These are phyloP conservation scores for Leccinum truebloodii DNA, from an alignment of 768 basidiomycete species.

Conservation along the genomic window DNA sequence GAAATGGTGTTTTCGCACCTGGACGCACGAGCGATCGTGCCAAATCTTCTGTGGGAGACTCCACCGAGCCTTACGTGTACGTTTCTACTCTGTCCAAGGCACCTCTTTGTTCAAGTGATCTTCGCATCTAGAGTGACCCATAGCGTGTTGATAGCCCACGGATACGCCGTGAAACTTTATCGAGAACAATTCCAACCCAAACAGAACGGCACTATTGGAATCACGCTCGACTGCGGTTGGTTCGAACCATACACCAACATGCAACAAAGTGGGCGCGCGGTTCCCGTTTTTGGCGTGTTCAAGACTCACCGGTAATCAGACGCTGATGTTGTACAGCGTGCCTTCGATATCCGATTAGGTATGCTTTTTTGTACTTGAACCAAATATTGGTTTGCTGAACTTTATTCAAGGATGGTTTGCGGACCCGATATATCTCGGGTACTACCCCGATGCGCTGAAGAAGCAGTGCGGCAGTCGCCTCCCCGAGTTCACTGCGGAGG, in stretches of 20 bases:
- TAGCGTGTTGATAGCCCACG: slow-evolving; percentile 69
- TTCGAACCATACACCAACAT: slow-evolving; percentile 69
- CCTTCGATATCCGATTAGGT: slow-evolving; percentile 78
- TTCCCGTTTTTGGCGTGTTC: neutral
- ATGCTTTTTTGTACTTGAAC: slow-evolving; percentile 33
- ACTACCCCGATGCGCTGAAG: slow-evolving; percentile 64
- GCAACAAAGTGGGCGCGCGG: slow-evolving; percentile 52
- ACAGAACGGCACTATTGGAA: slow-evolving; percentile 72
- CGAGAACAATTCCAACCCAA: slow-evolving; percentile 62
- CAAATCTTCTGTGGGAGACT: slow-evolving; percentile 63
- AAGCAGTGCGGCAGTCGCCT: slow-evolving; percentile 60
- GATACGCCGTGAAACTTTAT: slow-evolving; percentile 67
- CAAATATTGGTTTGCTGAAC: slow-evolving; percentile 18
- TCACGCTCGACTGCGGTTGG: slow-evolving; percentile 81
- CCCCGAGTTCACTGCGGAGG: slow-evolving; percentile 60
- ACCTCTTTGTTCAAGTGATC: neutral
- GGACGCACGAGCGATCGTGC: slow-evolving; percentile 67
- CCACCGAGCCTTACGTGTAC: slow-evolving; percentile 73
- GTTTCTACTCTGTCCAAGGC: slow-evolving; percentile 24
- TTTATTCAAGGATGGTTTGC: slow-evolving; percentile 57
- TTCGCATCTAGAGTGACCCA: slow-evolving; percentile 58
- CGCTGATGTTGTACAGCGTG: slow-evolving; percentile 68
- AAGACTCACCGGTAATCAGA: slow-evolving; percentile 39
- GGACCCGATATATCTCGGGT: slow-evolving; percentile 74
- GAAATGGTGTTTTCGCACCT: slow-evolving; percentile 72